Conservation (phyloP, 2,329 filamentous ascomycete genomes). For the Parafenestella ontariensis region DNA sequence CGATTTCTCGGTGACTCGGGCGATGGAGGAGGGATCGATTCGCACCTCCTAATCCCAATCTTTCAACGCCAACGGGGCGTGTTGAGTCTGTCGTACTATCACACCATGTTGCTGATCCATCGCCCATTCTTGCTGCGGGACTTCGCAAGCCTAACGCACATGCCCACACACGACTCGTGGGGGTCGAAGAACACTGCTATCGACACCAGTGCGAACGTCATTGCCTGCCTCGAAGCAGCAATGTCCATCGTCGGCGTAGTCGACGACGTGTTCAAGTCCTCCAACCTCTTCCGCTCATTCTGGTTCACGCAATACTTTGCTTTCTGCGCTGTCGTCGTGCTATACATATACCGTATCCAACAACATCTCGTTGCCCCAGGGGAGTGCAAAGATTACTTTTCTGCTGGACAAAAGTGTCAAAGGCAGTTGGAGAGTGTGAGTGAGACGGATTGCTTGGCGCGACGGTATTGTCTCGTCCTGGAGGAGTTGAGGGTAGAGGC, state of each 20-base stretch:
- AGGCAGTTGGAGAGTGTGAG: constrained; percentile 39
- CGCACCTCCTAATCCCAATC: constrained; percentile 56
- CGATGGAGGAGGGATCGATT: constrained; percentile 42
- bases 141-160: constrained; percentile 46
- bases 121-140: constrained; percentile 61
- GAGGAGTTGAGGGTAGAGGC: constrained; percentile 59
- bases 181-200: constrained; percentile 7
- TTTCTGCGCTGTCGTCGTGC: constrained; percentile 62
- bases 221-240: constrained; percentile 58
- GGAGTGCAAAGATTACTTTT: constrained; percentile 57
- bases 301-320: constrained; percentile 63
- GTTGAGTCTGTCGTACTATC: constrained; percentile 61
- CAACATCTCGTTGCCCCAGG: constrained; percentile 55
- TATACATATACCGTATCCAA: constrained; percentile 64
- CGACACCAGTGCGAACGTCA: constrained; percentile 45
- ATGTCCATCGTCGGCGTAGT: constrained; percentile 55
- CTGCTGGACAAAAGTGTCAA: constrained; percentile 53
- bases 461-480: constrained; percentile 61
- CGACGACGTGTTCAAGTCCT: constrained; percentile 50
- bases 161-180: constrained; percentile 30
- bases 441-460: constrained; percentile 43
- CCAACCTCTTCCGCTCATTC: constrained; percentile 55
- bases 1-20: constrained; percentile 53
- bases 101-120: constrained; percentile 64
- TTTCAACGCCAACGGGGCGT: constrained; percentile 63